phyloP scores from a whole-genome alignment of 2,329 filamentous ascomycete genomes.

The Sporothrix inflata region DNA sequence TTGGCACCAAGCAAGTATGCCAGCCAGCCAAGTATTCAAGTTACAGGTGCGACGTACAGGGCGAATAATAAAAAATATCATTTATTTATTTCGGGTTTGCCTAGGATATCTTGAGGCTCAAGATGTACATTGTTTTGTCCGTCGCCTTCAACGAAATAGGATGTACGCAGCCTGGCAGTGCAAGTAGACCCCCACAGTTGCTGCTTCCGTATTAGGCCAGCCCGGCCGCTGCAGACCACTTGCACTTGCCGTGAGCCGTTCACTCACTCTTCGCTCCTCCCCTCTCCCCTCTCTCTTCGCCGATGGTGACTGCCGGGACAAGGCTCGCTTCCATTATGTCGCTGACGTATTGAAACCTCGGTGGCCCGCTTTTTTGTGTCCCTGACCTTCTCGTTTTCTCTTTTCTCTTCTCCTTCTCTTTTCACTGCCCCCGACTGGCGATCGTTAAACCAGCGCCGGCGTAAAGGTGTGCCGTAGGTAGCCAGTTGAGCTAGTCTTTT shows the following conservation, averaged over 20 bases:
- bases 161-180: not conserved
- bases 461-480: not conserved
- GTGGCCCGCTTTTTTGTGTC: constrained; percentile 8
- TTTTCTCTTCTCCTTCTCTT: not conserved
- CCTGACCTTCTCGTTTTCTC: not conserved
- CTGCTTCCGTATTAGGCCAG: constrained; percentile 10
- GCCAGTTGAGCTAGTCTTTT: not conserved
- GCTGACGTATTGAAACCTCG: not conserved
- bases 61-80: not conserved
- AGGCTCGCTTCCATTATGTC: not conserved
- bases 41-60: too few relatives aligned
- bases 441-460: not conserved
- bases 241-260: constrained; percentile 2
- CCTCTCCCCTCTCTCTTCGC: not conserved
- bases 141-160: not conserved
- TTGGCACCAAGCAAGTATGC: not conserved
- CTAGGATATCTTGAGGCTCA: not conserved
- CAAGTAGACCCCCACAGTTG: not conserved
- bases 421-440: not conserved
- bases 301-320: not conserved
- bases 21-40: too few relatives aligned
- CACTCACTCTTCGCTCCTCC: not conserved
- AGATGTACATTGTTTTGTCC: not conserved
- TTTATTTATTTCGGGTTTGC: not conserved
- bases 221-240: not conserved